These are phyloP conservation scores for Botryotinia convoluta DNA, from an alignment of 2,329 filamentous ascomycete species.

Conservation along the genomic window DNA sequence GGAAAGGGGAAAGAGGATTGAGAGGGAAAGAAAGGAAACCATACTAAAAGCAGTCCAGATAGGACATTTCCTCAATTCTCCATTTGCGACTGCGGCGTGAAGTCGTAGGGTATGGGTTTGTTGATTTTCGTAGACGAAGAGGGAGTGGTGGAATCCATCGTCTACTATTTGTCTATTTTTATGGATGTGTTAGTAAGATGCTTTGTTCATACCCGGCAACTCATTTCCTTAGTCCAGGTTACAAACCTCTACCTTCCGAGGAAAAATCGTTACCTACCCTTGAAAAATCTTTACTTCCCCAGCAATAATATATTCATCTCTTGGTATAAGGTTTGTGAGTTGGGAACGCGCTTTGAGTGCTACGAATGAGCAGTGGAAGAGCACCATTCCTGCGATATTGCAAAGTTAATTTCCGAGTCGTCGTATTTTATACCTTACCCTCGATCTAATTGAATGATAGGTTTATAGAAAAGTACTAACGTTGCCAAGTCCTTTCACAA, in stretches of 20 bases:
- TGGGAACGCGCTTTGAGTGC: conserved; percentile 53
- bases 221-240: neutral
- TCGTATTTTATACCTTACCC: neutral
- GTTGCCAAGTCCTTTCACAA: conserved; percentile 16
- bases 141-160: conserved; percentile 51
- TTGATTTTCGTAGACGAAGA: conserved; percentile 53
- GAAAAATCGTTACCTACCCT: conserved; percentile 46
- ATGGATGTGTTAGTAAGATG: neutral
- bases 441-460: neutral
- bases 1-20: neutral
- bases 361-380: conserved; percentile 58
- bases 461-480: neutral
- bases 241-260: neutral
- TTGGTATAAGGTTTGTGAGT: conserved; percentile 45
- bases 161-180: conserved; percentile 52
- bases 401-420: neutral
- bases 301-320: conserved; percentile 47
- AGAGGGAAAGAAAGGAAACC: neutral
- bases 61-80: conserved; percentile 52
- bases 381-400: conserved; percentile 51
- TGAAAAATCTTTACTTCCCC: conserved; percentile 55
- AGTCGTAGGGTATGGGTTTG: conserved; percentile 51
- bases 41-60: conserved; percentile 64
- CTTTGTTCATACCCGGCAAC: neutral
- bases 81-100: conserved; percentile 55